Evolutionary conservation across 345 rosid genomes (phyloP).

Genomic region (Eutrema yunnanense): DNA sequence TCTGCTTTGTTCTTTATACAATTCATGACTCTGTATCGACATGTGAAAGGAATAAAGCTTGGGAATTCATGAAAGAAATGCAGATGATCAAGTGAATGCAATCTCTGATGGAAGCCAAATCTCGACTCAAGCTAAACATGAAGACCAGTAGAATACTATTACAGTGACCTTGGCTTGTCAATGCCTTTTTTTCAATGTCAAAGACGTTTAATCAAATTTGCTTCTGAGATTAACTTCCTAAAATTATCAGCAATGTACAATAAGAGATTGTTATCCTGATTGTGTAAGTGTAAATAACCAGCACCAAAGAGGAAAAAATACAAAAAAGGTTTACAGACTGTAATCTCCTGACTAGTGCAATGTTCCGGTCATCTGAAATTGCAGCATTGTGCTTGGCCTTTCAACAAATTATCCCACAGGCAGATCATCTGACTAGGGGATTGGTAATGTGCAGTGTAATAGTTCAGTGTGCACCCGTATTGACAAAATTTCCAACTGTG

Average conservation of each 20-base stretch:
- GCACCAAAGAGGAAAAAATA: not conserved
- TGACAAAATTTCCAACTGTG: constrained; percentile 97
- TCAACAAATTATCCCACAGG: constrained; percentile 76
- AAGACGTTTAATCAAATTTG: not conserved
- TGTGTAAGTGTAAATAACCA: constrained; percentile 1
- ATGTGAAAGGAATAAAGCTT: not conserved
- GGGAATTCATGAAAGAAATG: too few species aligned
- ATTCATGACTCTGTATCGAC: not conserved
- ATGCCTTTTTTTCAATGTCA: not conserved
- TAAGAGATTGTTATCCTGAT: not conserved
- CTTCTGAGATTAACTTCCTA: not conserved
- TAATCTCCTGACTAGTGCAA: not conserved
- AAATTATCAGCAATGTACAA: constrained; percentile 10
- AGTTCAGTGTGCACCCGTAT: constrained; percentile 83
- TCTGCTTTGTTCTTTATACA: not conserved
- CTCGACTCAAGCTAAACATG: not conserved
- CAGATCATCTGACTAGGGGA: constrained; percentile 94
- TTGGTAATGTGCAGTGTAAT: constrained; percentile 91
- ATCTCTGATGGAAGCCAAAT: not conserved
- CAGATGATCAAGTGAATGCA: not conserved
- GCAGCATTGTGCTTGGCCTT: constrained; percentile 77
- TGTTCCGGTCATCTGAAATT: constrained; percentile 59
- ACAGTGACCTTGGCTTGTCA: not conserved
- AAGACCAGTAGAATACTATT: not conserved
- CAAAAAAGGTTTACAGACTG: not conserved